Percentiles rank a stretch among this genome's conserved stretches.
phyloP scores from a whole-genome alignment of 768 basidiomycete species.

The Boletus bicolor region DNA sequence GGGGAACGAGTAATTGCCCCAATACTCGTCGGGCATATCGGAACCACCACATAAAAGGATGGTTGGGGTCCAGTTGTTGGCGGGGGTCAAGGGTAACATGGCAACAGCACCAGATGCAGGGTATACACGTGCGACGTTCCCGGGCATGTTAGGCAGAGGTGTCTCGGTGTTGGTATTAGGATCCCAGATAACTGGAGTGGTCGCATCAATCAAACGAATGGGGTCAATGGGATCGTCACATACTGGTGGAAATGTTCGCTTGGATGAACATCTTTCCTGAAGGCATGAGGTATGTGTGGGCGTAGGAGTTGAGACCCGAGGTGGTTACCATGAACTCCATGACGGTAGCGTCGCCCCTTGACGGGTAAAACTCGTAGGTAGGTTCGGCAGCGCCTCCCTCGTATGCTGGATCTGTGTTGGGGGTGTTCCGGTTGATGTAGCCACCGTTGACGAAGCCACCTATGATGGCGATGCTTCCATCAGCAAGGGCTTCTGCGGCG shows the following conservation, averaged over 20 bases:
- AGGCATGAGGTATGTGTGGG: constrained; percentile 69
- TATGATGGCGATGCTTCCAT: constrained; percentile 77
- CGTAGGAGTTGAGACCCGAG: constrained; percentile 76
- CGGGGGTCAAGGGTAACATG: constrained; percentile 89
- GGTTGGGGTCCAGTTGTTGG: constrained; percentile 82
- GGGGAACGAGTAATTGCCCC: constrained; percentile 76
- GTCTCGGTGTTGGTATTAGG: constrained; percentile 55
- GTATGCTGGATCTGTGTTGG: constrained; percentile 58
- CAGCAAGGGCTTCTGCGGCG: constrained; percentile 65
- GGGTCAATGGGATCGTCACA: background rate
- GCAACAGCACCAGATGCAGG: constrained; percentile 88
- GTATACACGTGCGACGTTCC: constrained; percentile 73
- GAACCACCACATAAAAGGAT: constrained; percentile 91
- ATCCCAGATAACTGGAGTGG: constrained; percentile 46
- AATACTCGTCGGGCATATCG: constrained; percentile 68
- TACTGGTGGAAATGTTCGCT: constrained; percentile 53
- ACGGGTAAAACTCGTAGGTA: constrained; percentile 81
- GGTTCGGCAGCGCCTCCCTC: constrained; percentile 76
- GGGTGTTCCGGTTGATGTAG: constrained; percentile 74
- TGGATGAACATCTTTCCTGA: constrained; percentile 81
- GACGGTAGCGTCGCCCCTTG: constrained; percentile 45
- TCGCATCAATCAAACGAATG: background rate
- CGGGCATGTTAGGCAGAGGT: constrained; percentile 68
- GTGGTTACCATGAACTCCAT: constrained; percentile 71
- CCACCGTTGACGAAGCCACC: constrained; percentile 80